phyloP scores from a whole-genome alignment of 2,329 filamentous ascomycete genomes.

The Myriosclerotinia curreyana region DNA sequence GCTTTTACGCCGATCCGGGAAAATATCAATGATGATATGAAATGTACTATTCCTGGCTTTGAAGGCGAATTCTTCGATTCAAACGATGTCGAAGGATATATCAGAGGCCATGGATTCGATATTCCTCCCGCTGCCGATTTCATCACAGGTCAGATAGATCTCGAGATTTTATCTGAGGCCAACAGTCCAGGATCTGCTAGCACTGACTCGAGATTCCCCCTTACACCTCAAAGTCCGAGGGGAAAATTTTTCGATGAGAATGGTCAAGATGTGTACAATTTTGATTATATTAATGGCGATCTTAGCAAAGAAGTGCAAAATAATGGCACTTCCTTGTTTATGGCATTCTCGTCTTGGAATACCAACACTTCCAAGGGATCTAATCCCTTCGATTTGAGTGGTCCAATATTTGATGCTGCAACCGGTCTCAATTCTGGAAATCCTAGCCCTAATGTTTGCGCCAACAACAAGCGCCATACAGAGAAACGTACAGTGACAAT shows the following conservation, averaged over 20 bases:
- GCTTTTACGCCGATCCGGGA: constrained; percentile 44
- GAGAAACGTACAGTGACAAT: constrained; percentile 34
- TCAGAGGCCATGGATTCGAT: constrained; percentile 59
- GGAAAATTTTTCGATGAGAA: constrained; percentile 17
- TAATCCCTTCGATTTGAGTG: constrained; percentile 10
- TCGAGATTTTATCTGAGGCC: constrained; percentile 25
- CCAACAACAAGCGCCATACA: constrained; percentile 11
- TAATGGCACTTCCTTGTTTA: not conserved
- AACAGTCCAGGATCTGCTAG: constrained; percentile 21
- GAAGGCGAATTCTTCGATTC: constrained; percentile 75
- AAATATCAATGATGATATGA: constrained; percentile 48
- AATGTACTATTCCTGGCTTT: constrained; percentile 57
- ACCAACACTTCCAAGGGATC: not conserved
- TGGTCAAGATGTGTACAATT: not conserved
- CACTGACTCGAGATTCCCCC: constrained; percentile 27
- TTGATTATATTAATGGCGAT: not conserved
- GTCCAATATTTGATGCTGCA: constrained; percentile 8
- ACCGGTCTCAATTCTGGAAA: not conserved
- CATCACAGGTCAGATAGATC: constrained; percentile 56
- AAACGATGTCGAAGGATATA: constrained; percentile 72
- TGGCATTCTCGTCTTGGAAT: constrained; percentile 12
- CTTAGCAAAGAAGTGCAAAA: not conserved
- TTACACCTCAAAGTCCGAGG: constrained; percentile 31
- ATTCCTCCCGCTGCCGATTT: constrained; percentile 61
- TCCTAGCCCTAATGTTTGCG: constrained; percentile 7